These are phyloP conservation scores for Phlebiopsis gigantea DNA, from an alignment of 768 basidiomycete genomes.

Conservation along the genomic window DNA sequence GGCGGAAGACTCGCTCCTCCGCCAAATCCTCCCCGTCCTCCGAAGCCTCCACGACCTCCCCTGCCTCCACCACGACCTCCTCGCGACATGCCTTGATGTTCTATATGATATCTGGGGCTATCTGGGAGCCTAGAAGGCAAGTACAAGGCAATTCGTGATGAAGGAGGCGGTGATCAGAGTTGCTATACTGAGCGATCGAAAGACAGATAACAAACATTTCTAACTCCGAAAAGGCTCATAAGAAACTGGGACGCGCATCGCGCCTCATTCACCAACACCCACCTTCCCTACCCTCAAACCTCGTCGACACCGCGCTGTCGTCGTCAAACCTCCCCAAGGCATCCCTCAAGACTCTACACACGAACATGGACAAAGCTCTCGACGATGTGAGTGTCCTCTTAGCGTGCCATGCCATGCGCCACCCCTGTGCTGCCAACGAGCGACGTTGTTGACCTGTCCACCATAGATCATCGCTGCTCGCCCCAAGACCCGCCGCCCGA, in stretches of 20 bases:
- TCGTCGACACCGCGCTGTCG: constrained; percentile 12
- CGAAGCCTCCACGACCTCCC: constrained; percentile 59
- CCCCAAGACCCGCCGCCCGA: constrained; percentile 42
- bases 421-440: constrained; percentile 18
- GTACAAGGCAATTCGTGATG: neutral
- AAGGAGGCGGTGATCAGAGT: neutral
- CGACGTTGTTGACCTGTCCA: constrained; percentile 16
- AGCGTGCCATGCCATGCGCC: neutral
- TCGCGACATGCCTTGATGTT: constrained; percentile 39
- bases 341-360: neutral
- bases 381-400: constrained; percentile 56
- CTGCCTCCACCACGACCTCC: constrained; percentile 43
- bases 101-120: neutral
- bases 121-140: neutral
- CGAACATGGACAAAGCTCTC: constrained; percentile 74
- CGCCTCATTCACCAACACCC: constrained; percentile 27
- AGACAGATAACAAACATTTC: constrained; percentile 25
- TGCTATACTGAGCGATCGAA: neutral
- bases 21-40: constrained; percentile 40
- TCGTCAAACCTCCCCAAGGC: constrained; percentile 11
- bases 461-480: constrained; percentile 63
- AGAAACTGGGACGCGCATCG: constrained; percentile 16
- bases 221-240: constrained; percentile 33
- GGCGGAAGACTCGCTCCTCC: constrained; percentile 41
- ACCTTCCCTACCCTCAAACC: constrained; percentile 15